Percentiles rank a stretch among this genome's conserved stretches.
phyloP scores from a whole-genome alignment of 2,329 filamentous ascomycete genomes.

The Botrytis tulipae region DNA sequence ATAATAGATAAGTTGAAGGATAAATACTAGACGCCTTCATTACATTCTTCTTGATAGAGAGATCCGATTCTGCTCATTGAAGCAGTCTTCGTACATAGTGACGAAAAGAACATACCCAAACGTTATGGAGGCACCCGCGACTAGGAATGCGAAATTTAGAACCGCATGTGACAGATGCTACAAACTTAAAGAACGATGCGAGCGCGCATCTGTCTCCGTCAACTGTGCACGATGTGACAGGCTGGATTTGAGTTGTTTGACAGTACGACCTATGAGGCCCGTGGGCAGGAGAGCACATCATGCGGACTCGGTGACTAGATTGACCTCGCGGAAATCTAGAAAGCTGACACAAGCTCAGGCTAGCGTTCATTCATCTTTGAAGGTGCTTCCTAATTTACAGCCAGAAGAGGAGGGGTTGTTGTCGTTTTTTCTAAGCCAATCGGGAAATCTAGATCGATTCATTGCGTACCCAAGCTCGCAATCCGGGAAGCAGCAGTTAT shows the following conservation, averaged over 20 bases:
- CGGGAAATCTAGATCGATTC: not conserved
- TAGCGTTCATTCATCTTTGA: not conserved
- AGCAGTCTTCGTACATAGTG: not conserved
- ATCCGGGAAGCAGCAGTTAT: not conserved
- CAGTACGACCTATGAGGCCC: not conserved
- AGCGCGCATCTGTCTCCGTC: not conserved
- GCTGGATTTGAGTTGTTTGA: not conserved
- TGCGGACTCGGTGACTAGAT: not conserved
- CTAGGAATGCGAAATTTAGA: not conserved
- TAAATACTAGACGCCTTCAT: too few relatives aligned
- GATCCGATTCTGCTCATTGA: not conserved
- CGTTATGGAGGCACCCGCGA: not conserved
- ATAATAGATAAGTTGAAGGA: too few relatives aligned
- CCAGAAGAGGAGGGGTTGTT: not conserved
- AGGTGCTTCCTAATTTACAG: not conserved
- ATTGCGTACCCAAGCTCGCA: constrained; percentile 8
- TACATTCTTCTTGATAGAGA: not conserved
- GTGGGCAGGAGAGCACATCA: not conserved
- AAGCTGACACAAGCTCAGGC: not conserved
- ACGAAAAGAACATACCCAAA: not conserved
- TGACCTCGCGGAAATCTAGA: not conserved
- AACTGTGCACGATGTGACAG: not conserved
- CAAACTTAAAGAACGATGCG: not conserved
- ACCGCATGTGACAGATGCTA: constrained; percentile 9
- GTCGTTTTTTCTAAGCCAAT: not conserved